Percentiles rank a stretch among this genome's conserved stretches.
Conservation (phyloP, 2,329 filamentous ascomycete species). For the Penicillium sp. region DNA sequence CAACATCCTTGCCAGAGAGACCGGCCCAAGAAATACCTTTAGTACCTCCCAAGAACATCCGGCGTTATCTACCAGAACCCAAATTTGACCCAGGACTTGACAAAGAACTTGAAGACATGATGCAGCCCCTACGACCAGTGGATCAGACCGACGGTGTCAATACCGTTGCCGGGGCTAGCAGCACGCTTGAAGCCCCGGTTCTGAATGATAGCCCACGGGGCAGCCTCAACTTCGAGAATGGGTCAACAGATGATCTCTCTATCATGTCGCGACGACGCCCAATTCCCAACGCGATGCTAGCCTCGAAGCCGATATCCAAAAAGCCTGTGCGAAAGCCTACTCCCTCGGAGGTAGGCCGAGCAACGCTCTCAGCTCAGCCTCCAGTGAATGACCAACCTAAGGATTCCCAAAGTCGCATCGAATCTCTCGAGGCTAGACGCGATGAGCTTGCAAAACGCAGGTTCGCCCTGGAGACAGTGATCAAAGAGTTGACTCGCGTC, state of each 20-base stretch:
- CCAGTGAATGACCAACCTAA: slow-evolving; percentile 55
- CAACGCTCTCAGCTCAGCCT: slow-evolving; percentile 47
- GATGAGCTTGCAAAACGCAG: slow-evolving; percentile 65
- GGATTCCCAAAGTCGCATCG: slow-evolving; percentile 61
- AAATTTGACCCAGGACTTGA: slow-evolving; percentile 34
- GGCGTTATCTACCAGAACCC: slow-evolving; percentile 15
- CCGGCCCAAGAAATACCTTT: slow-evolving; percentile 30
- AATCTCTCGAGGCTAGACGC: slow-evolving; percentile 64
- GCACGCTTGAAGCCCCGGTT: slow-evolving; percentile 40
- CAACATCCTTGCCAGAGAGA: slow-evolving; percentile 28
- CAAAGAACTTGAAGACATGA: slow-evolving; percentile 32
- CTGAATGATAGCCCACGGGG: slow-evolving; percentile 36
- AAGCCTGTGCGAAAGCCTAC: slow-evolving; percentile 43
- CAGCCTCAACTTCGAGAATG: slow-evolving; percentile 32
- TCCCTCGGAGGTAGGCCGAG: slow-evolving; percentile 34
- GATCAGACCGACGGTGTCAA: slow-evolving; percentile 66
- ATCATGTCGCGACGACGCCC: slow-evolving; percentile 44
- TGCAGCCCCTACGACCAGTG: slow-evolving; percentile 52
- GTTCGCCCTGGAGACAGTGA: slow-evolving; percentile 68
- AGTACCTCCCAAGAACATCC: slow-evolving; percentile 6
- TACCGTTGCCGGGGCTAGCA: slow-evolving; percentile 51
- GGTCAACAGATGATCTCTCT: slow-evolving; percentile 33
- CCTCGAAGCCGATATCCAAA: slow-evolving; percentile 33
- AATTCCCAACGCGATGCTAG: slow-evolving; percentile 30
- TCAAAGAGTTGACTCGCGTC: slow-evolving; percentile 73